Evolutionary conservation across 805 yeast species (phyloP).

Genomic region (Kodamaea leandrae): DNA sequence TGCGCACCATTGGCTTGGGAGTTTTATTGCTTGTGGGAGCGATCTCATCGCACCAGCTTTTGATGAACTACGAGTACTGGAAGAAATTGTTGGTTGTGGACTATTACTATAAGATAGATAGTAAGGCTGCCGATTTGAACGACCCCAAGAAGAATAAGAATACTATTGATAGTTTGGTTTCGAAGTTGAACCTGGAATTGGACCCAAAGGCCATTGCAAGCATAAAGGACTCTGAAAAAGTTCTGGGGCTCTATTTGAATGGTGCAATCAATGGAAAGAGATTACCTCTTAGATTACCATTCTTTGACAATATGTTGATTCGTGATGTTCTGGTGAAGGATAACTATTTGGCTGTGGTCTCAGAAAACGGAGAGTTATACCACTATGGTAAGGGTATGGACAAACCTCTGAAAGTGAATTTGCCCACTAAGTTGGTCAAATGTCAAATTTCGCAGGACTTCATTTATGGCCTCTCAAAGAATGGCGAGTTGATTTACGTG

Average conservation of each 20-base stretch:
- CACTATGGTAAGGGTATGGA: slow-evolving; percentile 59
- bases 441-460: slow-evolving; percentile 51
- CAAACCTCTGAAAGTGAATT: slow-evolving; percentile 22
- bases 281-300: slow-evolving; percentile 57
- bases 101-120: slow-evolving; percentile 35
- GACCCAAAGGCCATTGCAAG: slow-evolving; percentile 16
- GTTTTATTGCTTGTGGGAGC: slow-evolving; percentile 36
- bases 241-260: slow-evolving; percentile 36
- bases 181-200: slow-evolving; percentile 26
- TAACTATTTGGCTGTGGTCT: slow-evolving; percentile 54
- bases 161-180: slow-evolving; percentile 23
- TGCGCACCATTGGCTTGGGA: slow-evolving; percentile 47
- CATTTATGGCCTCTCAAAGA: slow-evolving; percentile 40
- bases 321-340: slow-evolving; percentile 55
- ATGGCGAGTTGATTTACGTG: slow-evolving; percentile 44
- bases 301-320: slow-evolving; percentile 61
- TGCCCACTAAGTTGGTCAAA: slow-evolving; percentile 29
- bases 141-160: slow-evolving; percentile 32
- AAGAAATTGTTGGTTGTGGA: slow-evolving; percentile 33
- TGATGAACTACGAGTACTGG: slow-evolving; percentile 42
- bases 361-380: slow-evolving; percentile 66
- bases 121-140: slow-evolving; percentile 32
- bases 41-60: slow-evolving; percentile 39
- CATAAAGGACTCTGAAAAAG: slow-evolving; percentile 22
- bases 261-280: slow-evolving; percentile 34